Conservation (phyloP, 441 rosid genomes). For the Capsella rubella region DNA sequence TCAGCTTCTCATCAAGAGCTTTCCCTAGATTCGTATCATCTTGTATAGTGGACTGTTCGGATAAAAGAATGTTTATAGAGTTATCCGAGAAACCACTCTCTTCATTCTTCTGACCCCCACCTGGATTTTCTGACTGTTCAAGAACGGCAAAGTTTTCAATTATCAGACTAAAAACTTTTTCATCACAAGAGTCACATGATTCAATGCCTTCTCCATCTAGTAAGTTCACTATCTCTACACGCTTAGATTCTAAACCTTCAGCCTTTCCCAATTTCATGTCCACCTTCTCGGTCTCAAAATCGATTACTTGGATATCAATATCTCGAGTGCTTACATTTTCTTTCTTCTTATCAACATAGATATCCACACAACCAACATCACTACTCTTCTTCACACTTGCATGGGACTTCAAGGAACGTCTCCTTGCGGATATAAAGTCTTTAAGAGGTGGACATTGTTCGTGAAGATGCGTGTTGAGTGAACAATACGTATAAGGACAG, state of each 20-base stretch:
- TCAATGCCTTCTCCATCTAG: slow-evolving; percentile 29
- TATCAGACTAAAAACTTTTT: background rate
- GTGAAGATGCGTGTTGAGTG: slow-evolving; percentile 74
- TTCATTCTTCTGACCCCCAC: background rate
- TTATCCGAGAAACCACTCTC: background rate
- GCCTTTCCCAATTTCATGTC: background rate
- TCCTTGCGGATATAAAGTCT: slow-evolving; percentile 62
- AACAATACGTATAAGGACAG: slow-evolving; percentile 74
- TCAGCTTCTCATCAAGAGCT: slow-evolving; percentile 3
- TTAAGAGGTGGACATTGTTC: slow-evolving; percentile 68
- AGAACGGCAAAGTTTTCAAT: background rate
- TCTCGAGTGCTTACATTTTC: slow-evolving; percentile 26
- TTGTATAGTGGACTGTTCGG: background rate
- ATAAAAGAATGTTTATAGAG: background rate
- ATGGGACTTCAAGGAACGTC: slow-evolving; percentile 60
- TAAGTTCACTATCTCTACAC: slow-evolving; percentile 21
- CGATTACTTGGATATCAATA: slow-evolving; percentile 24
- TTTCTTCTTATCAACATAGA: slow-evolving; percentile 49
- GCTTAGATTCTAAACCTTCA: background rate
- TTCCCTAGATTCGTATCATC: background rate
- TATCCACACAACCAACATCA: slow-evolving; percentile 53
- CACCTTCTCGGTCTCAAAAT: background rate
- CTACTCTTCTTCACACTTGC: slow-evolving; percentile 50
- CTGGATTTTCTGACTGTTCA: slow-evolving; percentile 8
- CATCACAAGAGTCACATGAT: background rate